phyloP scores from a whole-genome alignment of 345 rosid genomes.

The Lepidium didymum region DNA sequence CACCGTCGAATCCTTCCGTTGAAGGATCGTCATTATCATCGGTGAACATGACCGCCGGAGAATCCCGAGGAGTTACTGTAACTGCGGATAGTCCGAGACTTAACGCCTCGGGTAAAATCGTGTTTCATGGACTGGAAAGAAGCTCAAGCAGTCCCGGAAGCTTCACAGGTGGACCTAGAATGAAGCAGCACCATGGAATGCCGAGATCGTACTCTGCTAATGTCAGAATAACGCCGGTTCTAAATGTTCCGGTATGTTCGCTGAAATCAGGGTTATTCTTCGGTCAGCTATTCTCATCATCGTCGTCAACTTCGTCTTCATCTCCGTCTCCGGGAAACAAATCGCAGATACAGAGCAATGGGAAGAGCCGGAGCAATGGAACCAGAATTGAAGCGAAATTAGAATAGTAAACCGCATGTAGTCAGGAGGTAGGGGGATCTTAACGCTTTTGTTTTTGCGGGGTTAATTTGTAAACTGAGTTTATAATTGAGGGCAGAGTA shows the following conservation, averaged over 20 bases:
- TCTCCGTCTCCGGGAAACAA: conserved; percentile 20
- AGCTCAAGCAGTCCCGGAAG: conserved; percentile 98
- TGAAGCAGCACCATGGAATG: conserved; percentile 66
- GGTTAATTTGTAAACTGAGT: neutral
- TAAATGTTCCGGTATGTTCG: conserved; percentile 68
- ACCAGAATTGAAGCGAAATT: conserved; percentile 19
- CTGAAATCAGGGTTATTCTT: conserved; percentile 46
- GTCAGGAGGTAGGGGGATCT: neutral
- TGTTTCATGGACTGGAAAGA: conserved; percentile 81
- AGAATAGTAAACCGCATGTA: conserved; percentile 1
- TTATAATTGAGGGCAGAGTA: neutral
- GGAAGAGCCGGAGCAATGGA: conserved; percentile 28
- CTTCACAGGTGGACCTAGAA: conserved; percentile 78
- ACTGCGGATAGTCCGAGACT: conserved; percentile 89
- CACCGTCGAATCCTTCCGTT: conserved; percentile 1
- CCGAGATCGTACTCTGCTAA: conserved; percentile 93
- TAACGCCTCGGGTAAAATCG: conserved; percentile 86
- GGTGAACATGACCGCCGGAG: conserved; percentile 26
- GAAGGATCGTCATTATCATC: conserved; percentile 40
- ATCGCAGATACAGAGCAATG: conserved; percentile 22
- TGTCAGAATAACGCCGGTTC: conserved; percentile 65
- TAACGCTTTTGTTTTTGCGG: neutral
- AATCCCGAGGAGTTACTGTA: conserved; percentile 51
- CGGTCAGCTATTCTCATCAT: conserved; percentile 49
- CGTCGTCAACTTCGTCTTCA: conserved; percentile 25